phyloP scores from a whole-genome alignment of 2,329 filamentous ascomycete species.

The Neurospora sp. region DNA sequence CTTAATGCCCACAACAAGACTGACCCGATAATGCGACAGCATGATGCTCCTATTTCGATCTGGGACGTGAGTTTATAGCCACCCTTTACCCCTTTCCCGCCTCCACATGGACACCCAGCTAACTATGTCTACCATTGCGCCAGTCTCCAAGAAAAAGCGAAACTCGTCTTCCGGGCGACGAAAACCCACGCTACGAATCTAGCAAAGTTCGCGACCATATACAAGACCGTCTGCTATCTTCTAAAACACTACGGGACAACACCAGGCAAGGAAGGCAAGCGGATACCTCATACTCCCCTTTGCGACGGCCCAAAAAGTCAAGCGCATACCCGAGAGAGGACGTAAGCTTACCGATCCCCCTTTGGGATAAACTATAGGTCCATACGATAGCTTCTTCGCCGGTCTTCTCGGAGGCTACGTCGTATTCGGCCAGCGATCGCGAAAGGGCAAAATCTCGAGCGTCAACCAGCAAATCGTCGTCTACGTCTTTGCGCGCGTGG shows the following conservation, averaged over 20 bases:
- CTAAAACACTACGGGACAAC: slow-evolving; percentile 54
- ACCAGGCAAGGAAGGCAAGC: slow-evolving; percentile 48
- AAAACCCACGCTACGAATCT: slow-evolving; percentile 86
- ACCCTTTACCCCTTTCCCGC: slow-evolving; percentile 3
- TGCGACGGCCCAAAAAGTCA: not conserved
- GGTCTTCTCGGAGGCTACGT: slow-evolving; percentile 85
- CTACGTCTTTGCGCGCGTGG: slow-evolving; percentile 90
- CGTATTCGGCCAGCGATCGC: slow-evolving; percentile 68
- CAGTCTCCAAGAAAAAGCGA: slow-evolving; percentile 63
- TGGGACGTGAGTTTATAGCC: slow-evolving; percentile 55
- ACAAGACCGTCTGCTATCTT: slow-evolving; percentile 73
- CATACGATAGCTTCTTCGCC: slow-evolving; percentile 76
- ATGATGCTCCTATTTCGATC: slow-evolving; percentile 97
- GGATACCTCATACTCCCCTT: not conserved
- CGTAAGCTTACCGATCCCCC: slow-evolving; percentile 1
- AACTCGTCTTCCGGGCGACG: slow-evolving; percentile 75
- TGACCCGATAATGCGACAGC: slow-evolving; percentile 31
- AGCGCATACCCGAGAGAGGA: not conserved
- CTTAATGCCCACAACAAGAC: not conserved
- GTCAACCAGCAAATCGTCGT: slow-evolving; percentile 97
- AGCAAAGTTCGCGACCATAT: slow-evolving; percentile 81
- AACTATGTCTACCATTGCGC: not conserved
- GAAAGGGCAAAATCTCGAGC: slow-evolving; percentile 60
- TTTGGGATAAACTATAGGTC: slow-evolving; percentile 35
- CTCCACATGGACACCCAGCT: not conserved